Base-by-base conservation (phyloP, 2,329 filamentous ascomycete species). In the Beauveria asiatica region DNA sequence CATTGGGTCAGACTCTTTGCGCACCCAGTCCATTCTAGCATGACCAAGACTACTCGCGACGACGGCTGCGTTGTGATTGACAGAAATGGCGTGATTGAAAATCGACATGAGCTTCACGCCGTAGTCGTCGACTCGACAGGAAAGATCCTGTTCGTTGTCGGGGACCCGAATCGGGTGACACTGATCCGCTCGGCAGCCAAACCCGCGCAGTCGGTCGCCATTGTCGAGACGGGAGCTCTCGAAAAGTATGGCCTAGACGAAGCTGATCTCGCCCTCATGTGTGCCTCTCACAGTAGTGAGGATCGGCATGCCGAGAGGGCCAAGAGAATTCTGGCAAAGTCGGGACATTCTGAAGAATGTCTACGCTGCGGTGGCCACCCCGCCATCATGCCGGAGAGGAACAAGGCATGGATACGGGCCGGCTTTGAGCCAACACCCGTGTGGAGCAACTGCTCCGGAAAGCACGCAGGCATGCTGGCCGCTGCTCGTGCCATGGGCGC, bases 401-500 rank as follows among this genome's bases (percentile, higher is more conserved):
- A 77, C 59, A 65, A 66, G 0, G 61, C 51, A 0, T 80, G 77
- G 77, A 72, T 75, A 52, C 73, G 68, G 57, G 57, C 57, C 0
- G 76, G 69, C 2, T 75, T 73, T 49, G 65, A 60, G 0, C 76
- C 77, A 0, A 74, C 72, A 0, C 67, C 67, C 0, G 65, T 78
- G 0, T 72, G 69, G 53, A 80, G 75, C 56, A 79, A 79, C 61
- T 80, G 77, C 62, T 79, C 77, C 0, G 78, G 77, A 1, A 80
- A 80, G 45, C 77, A 80, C 63, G 74, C 69, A 3, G 77, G 74
- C 1, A 80, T 80, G 76, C 64, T 80, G 23, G 76, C 73, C 1
- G 78, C 73, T 1, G 70, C 76, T 0, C 70, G 67, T 30, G 70
- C 72, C 0, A 55, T 80, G 0, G 73, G 70, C 0, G 72, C 66